Base-by-base conservation (phyloP, 495 filamentous ascomycete species). In the Penicillium bialowiezense region DNA sequence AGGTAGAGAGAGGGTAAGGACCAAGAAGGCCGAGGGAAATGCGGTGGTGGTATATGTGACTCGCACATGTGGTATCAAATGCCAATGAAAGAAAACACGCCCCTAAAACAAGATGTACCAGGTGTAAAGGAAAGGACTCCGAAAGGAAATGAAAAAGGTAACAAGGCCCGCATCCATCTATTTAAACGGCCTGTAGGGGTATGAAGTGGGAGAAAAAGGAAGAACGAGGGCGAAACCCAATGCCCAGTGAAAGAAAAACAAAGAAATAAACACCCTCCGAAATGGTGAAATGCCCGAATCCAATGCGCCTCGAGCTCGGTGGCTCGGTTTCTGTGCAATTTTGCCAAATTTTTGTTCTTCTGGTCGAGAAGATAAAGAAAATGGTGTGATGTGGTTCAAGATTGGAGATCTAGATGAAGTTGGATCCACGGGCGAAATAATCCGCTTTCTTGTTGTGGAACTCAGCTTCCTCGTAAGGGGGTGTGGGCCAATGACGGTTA, bases 401-500 rank as follows among this genome's bases (percentile, higher is more conserved):
- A 54, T 51, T 38, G 29, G 38, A 10, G 44, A 15, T 49, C 68
- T 71, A 81, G 51, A 70, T 67, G 54, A 69, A 78, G 31, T 67
- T 69, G 41, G 73, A 64, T 40, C 82, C 81, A 33, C 82, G 83
- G 41, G 86, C 75, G 67, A 88, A 88, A 70, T 85, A 88, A 4
- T 86, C 83, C 19, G 87, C 77, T 15, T 87, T 84, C 34, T 89
- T 83, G n/a, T 84, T 83, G 23, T 83, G 88, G 91, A 88, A 96
- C 64, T 91, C 93, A 50, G 84, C 81, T 59, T 95, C 91, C 46
- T 87, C 85, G 58, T 95, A 95, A 21, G 93, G 93, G 32, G 95
- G 95, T n/a, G 93, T 97, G 20, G 91, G 91, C 88, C 90, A 96
- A 66, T 91, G 90, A 36, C 87, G 79, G 49, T 79, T 76, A 1